Conservation (phyloP, 805 yeast species). For the Suhomyces emberorum region DNA sequence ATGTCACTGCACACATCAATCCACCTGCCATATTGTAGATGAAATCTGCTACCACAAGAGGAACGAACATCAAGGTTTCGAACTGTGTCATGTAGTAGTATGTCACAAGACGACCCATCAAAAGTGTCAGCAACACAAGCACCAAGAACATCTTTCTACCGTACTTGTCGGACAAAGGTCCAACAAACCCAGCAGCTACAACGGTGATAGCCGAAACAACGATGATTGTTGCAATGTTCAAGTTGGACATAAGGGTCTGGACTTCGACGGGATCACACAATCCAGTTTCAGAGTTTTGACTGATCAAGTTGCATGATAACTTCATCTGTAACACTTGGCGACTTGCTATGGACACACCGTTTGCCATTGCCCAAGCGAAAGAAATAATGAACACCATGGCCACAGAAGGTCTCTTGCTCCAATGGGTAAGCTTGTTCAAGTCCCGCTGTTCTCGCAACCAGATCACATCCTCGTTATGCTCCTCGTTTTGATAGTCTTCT, state of each 20-base stretch:
- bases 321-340: constrained; percentile 35
- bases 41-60: constrained; percentile 42
- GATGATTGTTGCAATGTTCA: constrained; percentile 45
- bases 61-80: constrained; percentile 27
- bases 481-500: constrained; percentile 33
- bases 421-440: constrained; percentile 41
- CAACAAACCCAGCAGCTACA: constrained; percentile 53
- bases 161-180: constrained; percentile 35
- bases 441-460: constrained; percentile 50
- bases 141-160: constrained; percentile 32
- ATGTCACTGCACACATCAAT: constrained; percentile 48
- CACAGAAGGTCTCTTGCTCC: constrained; percentile 59
- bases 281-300: constrained; percentile 2
- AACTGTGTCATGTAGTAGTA: constrained; percentile 25
- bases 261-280: constrained; percentile 31
- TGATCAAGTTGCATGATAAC: constrained; percentile 23
- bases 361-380: constrained; percentile 43
- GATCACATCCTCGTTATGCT: constrained; percentile 39
- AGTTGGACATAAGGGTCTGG: constrained; percentile 42
- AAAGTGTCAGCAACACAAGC: constrained; percentile 14
- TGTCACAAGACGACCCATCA: constrained; percentile 20
- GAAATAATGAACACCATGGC: constrained; percentile 43
- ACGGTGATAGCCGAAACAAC: constrained; percentile 44
- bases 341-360: constrained; percentile 36
- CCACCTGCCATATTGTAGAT: constrained; percentile 64